Conservation (phyloP, 768 basidiomycete genomes). For the Austroboletus festivus region DNA sequence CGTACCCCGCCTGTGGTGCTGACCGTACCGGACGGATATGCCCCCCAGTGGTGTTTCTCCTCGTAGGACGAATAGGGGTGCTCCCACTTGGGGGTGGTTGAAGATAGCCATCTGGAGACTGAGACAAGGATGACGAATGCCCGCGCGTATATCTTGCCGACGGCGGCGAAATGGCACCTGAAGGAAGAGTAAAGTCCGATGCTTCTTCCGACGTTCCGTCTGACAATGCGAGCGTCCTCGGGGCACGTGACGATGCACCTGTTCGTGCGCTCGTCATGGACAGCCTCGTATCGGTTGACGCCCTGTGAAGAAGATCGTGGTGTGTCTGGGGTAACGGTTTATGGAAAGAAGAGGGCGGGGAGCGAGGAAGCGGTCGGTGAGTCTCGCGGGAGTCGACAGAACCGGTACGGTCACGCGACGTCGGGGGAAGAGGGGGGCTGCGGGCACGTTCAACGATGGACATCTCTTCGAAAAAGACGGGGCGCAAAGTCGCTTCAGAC, state of each 20-base stretch:
- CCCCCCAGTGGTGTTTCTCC: slow-evolving; percentile 74
- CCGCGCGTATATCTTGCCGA: slow-evolving; percentile 20
- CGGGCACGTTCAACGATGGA: slow-evolving; percentile 14
- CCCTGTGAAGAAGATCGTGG: slow-evolving; percentile 38
- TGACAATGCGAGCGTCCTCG: slow-evolving; percentile 9
- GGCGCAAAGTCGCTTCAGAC: slow-evolving; percentile 20
- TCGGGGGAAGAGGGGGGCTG: slow-evolving; percentile 2
- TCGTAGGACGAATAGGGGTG: slow-evolving; percentile 40
- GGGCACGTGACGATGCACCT: slow-evolving; percentile 17
- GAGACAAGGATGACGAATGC: slow-evolving; percentile 22
- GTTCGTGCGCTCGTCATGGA: slow-evolving; percentile 29
- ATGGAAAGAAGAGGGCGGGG: slow-evolving; percentile 19
- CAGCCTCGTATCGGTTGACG: slow-evolving; percentile 51
- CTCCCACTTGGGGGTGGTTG: slow-evolving; percentile 42
- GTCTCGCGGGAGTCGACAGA: slow-evolving; percentile 32
- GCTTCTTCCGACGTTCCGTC: slow-evolving; percentile 22
- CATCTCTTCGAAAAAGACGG: slow-evolving; percentile 35
- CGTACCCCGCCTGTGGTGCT: slow-evolving; percentile 34
- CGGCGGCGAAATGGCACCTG: slow-evolving; percentile 16
- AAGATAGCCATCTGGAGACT: slow-evolving; percentile 45
- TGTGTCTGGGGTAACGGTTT: slow-evolving; percentile 14
- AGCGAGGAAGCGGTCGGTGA: slow-evolving; percentile 14
- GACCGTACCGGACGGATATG: slow-evolving; percentile 29
- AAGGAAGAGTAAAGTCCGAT: slow-evolving; percentile 13
- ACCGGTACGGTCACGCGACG: slow-evolving; percentile 22